Base-by-base conservation (phyloP, 768 basidiomycete genomes). In the Ramaria rubella region DNA sequence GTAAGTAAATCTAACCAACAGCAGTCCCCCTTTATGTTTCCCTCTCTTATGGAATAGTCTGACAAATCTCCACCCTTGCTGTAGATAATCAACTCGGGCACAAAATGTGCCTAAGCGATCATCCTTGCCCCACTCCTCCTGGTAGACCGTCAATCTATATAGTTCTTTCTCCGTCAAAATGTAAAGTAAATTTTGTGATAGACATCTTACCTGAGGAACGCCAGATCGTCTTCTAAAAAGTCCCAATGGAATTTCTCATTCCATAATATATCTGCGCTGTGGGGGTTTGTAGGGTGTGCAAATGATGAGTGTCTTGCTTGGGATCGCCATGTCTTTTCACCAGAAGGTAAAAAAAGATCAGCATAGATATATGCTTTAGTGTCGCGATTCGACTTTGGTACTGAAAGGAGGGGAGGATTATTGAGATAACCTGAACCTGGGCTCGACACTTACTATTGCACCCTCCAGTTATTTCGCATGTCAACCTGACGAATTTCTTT, bases 31-130 rank as follows among this genome's bases (percentile, higher is more conserved):
- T 8, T 58, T 63, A 52, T 67, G 53, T 52, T 80, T 81, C 11
- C 82, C 82, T 27, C 72, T 70, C 69, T 66, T 70, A 61, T 80
- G 72, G 52, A 85, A 62, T 68, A 84, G 70, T 36, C 77, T 71
- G 29, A 81, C 65, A 29, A 82, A 60, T 19, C 75, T 70, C 78
- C 76, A 81, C 26, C 76, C 80, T 58, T 69, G 66, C 42, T 76
- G 67, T 24, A 83, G 61, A 55, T 77, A 67, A 27, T 70, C 70
- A 30, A 84, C 59, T 11, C 76, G 72, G n/a, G 75, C 78, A 64
- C 81, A 80, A 63, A 82, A 83, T 5, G 76, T 69, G 2, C 72
- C 77, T n/a, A 82, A 60, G 44, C 68, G 65, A 55, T 77, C 74
- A 62, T 81, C 76, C 49, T 63, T 69, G 29, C 74, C 74, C 55